Base-by-base conservation (phyloP, 2,329 filamentous ascomycete genomes). In the Cladosporium austrohemisphaericum region DNA sequence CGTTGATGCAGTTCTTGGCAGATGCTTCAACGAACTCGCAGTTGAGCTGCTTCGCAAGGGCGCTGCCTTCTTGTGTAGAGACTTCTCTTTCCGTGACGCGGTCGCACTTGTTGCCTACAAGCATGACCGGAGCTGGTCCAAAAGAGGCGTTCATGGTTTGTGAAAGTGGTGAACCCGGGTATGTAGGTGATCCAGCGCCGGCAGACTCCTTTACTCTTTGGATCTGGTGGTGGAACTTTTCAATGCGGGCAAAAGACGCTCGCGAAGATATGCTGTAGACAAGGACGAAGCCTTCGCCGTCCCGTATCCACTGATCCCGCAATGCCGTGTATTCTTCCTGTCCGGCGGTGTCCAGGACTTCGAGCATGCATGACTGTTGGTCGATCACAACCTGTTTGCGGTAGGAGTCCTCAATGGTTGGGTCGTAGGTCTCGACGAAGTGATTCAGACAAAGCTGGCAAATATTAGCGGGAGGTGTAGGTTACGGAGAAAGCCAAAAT, bases 261-360 rank as follows among this genome's bases (percentile, higher is more conserved):
- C 93, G 86, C 45, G 92, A 97, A 11, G 93, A 95, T 71, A 98
- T 97, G 75, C 90, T 95, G 77, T 98, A 97, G 57, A 98, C 93
- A 54, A 98, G 79, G 23, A 98, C 88, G 67, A 97, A 97, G 16
- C 93, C 93, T 70, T 98, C 93, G 58, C 93, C 92, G 66, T 97
- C 92, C 61, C 93, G 84, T 68, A 97, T 97, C 92, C 92, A 97
- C 75, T 97, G 93, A 69, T 97, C 93, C 65, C 93, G 81, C 63
- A 97, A 76, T 38, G 93, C 93, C 56, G 92, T 96, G 72, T 97
- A 98, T 74, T 98, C 93, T 74, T 98, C 93, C 70, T 98, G 93
- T 51, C 93, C 93, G 45, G 93, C 93, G 48, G 93, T 98, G 73
- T 98, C 93, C 63, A 96, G 81, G 40, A 95, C 90, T 71, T 97